Evolutionary conservation across 2,329 filamentous ascomycete genomes (phyloP), one percentile per base, ranked within the genome.

Genomic region (Fusarium nisikadoi): DNA sequence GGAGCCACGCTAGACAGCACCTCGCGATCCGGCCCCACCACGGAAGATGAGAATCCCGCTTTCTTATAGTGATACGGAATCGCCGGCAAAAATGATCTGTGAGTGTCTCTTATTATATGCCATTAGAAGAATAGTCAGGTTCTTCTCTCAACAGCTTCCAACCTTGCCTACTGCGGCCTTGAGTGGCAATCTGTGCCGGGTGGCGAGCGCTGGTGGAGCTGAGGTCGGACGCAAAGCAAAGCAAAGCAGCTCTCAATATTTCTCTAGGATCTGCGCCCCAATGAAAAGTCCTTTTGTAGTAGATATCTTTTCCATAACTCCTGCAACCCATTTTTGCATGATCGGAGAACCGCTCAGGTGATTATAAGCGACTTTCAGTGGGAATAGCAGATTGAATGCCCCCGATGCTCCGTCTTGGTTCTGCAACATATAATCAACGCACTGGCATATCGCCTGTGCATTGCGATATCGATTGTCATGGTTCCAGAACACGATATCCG

Each of bases 301-400:
- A 9, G 56, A 59, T 11, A 59, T 59, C 8, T 5, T 33, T 33
- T 41, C 27, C 56, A 59, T 59, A 0, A 41, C 35, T 25, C 29
- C 12, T 9, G 8, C 4, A 8, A 59, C 8, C 56, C 56, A 54
- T 59, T 13, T 5, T 9, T 41, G 27, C 14, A 39, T 25, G 4
- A 11, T 8, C 1, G 27, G 35, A 4, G 13, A 23, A 25, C 20
- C 16, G 3, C 13, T 17, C 3, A 59, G n/a, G 17, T 59, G 56
- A 33, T 54, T 59, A 20, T 54, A 41, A 10, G 46, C 46, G 4
- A 59, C 45, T 12, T 41, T 59, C 1, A 59, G 16, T 3, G 56
- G 56, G 6, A 59, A 59, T 10, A 59, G n/a, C 19, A 59, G 11
- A 12, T 59, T 59, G 17, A 59, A 59, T 6, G 56, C 56, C 7